Percentiles rank a stretch among this genome's conserved stretches.
These are phyloP conservation scores for Komagataella populi DNA, from an alignment of 805 yeast genomes.

Conservation along the genomic window DNA sequence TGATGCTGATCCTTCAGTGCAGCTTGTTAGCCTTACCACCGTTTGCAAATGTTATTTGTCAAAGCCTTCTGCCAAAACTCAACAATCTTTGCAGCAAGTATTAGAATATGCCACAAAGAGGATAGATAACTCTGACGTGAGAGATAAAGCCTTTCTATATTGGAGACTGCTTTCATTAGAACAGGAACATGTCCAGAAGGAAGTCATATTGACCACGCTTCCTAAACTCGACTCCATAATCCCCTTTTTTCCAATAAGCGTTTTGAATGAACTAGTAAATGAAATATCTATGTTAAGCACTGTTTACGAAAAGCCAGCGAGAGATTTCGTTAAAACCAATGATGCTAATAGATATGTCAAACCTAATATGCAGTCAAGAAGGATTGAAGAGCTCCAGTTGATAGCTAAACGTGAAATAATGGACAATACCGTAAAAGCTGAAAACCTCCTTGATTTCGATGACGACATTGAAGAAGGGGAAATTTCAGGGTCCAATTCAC, in stretches of 20 bases:
- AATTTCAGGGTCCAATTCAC: constrained; percentile 7
- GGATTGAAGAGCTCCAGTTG: constrained; percentile 65
- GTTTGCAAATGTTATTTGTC: constrained; percentile 40
- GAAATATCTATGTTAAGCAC: constrained; percentile 81
- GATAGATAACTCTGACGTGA: constrained; percentile 60
- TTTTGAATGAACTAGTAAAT: constrained; percentile 53
- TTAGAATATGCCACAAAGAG: constrained; percentile 51
- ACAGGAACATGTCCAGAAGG: constrained; percentile 27
- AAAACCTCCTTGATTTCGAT: constrained; percentile 77
- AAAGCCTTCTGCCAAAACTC: constrained; percentile 18
- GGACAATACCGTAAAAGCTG: constrained; percentile 45
- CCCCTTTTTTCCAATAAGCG: constrained; percentile 52
- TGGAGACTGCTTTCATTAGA: constrained; percentile 59
- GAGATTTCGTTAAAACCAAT: constrained; percentile 30
- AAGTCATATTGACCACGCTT: constrained; percentile 43
- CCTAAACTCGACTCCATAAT: constrained; percentile 67
- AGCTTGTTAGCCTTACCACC: constrained; percentile 44
- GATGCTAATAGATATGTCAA: constrained; percentile 7
- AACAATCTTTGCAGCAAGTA: constrained; percentile 37
- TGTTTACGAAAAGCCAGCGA: constrained; percentile 76
- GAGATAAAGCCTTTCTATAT: constrained; percentile 69
- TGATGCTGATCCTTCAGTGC: constrained; percentile 48
- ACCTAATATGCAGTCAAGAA: constrained; percentile 27
- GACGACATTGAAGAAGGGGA: constrained; percentile 31
- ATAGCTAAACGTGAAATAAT: constrained; percentile 68